Evolutionary conservation across 2,329 filamentous ascomycete species (phyloP), one percentile per base, ranked within the genome.

Genomic region (Ramichloridium luteum): DNA sequence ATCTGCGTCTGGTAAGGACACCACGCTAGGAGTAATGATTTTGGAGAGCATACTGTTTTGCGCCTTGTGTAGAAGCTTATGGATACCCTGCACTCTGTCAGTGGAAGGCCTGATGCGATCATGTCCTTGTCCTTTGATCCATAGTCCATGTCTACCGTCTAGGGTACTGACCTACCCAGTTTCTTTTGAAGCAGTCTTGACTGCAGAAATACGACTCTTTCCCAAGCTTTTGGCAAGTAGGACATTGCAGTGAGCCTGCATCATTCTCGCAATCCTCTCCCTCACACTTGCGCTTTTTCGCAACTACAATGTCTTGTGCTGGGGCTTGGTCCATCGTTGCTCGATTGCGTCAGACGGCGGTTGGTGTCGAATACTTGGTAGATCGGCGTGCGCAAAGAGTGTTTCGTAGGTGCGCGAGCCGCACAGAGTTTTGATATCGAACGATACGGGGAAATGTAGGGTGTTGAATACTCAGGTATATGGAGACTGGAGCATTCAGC

Each of bases 101-200:
- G 44, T 35, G 15, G 20, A 20, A 25, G 26, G 14, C n/a, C n/a
- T 23, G 8, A 23, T 8, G n/a, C 20, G n/a, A n/a, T 23, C 8
- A 8, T 23, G 8, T 23, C 20, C 12, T 6, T 11, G 25, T 28
- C 28, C 13, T 14, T 12, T 13, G 23, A 15, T 16, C 26, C 5
- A 18, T 13, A n/a, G 4, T 15, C 10, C 16, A 25, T 27, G 23
- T 8, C 8, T 23, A 23, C 20, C n/a, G 20, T 23, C 20, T 8
- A n/a, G 20, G 32, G 23, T 38, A 51, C 45, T 49, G 38, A 54
- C 54, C 45, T 75, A 96, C 90, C 90, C 90, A 98, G 67, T 85
- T 98, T 59, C 77, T 79, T 70, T 94, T 96, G 65, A 98, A 98
- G 67, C 90, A 98, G 49, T 96, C 90, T 59, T 98, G 90, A 16